Conservation (phyloP, 1,284 basidiomycete species). For the Austroboletus novae-zelandiae region DNA sequence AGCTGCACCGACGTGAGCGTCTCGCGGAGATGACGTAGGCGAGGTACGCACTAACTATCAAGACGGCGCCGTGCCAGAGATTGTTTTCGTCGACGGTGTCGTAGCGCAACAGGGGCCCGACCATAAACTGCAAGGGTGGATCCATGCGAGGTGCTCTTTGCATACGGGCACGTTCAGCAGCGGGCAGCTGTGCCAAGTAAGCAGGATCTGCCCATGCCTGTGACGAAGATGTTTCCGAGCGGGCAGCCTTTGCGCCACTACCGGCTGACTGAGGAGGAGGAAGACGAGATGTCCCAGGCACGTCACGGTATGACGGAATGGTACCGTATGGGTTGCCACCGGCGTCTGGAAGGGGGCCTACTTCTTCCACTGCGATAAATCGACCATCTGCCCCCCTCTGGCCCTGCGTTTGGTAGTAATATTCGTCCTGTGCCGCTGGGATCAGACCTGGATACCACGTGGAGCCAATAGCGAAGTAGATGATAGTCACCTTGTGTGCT, state of each 20-base stretch:
- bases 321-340: slow-evolving; percentile 49
- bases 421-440: slow-evolving; percentile 40
- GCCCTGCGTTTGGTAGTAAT: slow-evolving; percentile 27
- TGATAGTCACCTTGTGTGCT: slow-evolving; percentile 42
- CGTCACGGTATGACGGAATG: slow-evolving; percentile 32
- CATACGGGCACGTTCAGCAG: slow-evolving; percentile 62
- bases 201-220: slow-evolving; percentile 22
- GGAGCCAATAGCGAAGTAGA: too few relatives aligned
- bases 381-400: slow-evolving; percentile 51
- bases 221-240: slow-evolving; percentile 8
- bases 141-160: slow-evolving; percentile 61
- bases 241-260: slow-evolving; percentile 5
- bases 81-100: slow-evolving; percentile 80
- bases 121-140: slow-evolving; percentile 76
- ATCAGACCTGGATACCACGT: neutral
- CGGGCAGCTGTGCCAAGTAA: slow-evolving; percentile 49
- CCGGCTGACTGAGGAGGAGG: slow-evolving; percentile 12
- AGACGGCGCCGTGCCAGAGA: slow-evolving; percentile 84
- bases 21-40: neutral
- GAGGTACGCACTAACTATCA: slow-evolving; percentile 69
- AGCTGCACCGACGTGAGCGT: slow-evolving; percentile 36
- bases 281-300: slow-evolving; percentile 23
- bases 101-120: slow-evolving; percentile 87
- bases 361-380: slow-evolving; percentile 52
- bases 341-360: slow-evolving; percentile 48